A percentile compares a stretch with the other conserved stretches of the same genome.
These are phyloP conservation scores for Pichia sp. DNA, from an alignment of 1,139 yeast species.

Conservation along the genomic window DNA sequence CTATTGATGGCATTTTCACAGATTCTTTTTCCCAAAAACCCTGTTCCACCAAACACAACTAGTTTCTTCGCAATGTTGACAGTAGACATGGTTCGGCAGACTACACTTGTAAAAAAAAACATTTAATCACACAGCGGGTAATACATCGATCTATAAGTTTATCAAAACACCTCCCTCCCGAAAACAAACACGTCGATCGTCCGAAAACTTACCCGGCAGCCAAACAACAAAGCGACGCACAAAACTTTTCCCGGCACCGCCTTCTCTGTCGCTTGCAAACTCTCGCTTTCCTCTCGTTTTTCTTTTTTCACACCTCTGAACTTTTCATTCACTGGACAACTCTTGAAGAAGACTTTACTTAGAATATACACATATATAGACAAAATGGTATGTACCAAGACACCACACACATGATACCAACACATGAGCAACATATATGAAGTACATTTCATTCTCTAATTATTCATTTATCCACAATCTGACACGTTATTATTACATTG, in stretches of 20 bases:
- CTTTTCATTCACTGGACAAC: neutral
- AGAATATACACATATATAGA: constrained; percentile 1
- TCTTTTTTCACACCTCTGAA: neutral
- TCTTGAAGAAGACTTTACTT: neutral
- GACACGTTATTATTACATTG: neutral
- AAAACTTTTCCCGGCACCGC: neutral
- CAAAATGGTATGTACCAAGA: constrained; percentile 14
- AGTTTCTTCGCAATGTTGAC: constrained; percentile 24
- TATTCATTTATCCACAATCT: neutral
- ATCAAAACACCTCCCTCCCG: neutral
- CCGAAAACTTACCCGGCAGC: neutral
- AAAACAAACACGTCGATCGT: neutral
- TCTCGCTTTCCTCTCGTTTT: neutral
- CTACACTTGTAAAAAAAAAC: neutral
- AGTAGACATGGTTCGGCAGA: neutral
- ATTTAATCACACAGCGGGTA: no score
- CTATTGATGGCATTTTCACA: constrained; percentile 60
- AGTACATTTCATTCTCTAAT: no score
- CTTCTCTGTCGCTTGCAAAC: neutral
- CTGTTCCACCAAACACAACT: constrained; percentile 82
- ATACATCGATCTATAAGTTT: no score
- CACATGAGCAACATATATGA: neutral
- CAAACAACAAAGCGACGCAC: neutral
- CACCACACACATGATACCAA: neutral
- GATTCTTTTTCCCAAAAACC: constrained; percentile 68